Percentiles rank a stretch among this genome's conserved stretches.
These are phyloP conservation scores for Leccinum disarticulatum DNA, from an alignment of 768 basidiomycete species.

Conservation along the genomic window DNA sequence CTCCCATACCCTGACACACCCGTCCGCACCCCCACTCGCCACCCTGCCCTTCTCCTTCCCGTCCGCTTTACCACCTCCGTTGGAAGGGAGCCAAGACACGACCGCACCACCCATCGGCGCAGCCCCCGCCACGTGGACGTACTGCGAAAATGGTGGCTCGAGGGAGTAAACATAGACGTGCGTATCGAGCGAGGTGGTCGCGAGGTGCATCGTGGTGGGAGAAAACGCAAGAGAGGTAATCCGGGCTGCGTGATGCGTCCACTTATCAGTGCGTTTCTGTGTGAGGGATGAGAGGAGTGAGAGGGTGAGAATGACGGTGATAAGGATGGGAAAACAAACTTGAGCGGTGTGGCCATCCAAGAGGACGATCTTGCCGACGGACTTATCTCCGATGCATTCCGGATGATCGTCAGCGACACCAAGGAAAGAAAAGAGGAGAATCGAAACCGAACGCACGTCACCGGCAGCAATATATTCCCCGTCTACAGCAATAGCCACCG, in stretches of 20 bases:
- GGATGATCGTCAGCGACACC: not conserved
- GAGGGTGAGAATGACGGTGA: not conserved
- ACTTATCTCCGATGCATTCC: slow-evolving; percentile 40
- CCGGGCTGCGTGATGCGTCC: slow-evolving; percentile 85
- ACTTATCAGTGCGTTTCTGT: slow-evolving; percentile 69
- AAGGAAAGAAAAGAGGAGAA: not conserved
- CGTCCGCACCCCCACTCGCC: slow-evolving; percentile 79
- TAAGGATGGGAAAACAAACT: slow-evolving; percentile 35
- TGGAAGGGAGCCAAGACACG: slow-evolving; percentile 64
- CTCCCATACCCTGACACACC: slow-evolving; percentile 72
- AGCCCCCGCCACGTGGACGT: slow-evolving; percentile 83
- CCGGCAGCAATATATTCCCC: slow-evolving; percentile 76
- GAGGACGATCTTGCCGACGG: slow-evolving; percentile 76
- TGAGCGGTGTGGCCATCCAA: slow-evolving; percentile 64
- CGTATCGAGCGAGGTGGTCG: slow-evolving; percentile 91
- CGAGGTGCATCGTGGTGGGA: slow-evolving; percentile 55
- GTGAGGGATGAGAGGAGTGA: not conserved
- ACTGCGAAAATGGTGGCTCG: slow-evolving; percentile 57
- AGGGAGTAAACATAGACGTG: slow-evolving; percentile 89
- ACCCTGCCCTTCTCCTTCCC: slow-evolving; percentile 49
- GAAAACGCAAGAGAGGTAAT: slow-evolving; percentile 60
- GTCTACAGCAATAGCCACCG: slow-evolving; percentile 78
- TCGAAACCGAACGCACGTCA: slow-evolving; percentile 56
- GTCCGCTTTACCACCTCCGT: slow-evolving; percentile 19
- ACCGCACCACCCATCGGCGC: slow-evolving; percentile 81